These are phyloP conservation scores for Mucor piriformis DNA, from an alignment of 371 early-diverging fungal species.

Conservation along the genomic window DNA sequence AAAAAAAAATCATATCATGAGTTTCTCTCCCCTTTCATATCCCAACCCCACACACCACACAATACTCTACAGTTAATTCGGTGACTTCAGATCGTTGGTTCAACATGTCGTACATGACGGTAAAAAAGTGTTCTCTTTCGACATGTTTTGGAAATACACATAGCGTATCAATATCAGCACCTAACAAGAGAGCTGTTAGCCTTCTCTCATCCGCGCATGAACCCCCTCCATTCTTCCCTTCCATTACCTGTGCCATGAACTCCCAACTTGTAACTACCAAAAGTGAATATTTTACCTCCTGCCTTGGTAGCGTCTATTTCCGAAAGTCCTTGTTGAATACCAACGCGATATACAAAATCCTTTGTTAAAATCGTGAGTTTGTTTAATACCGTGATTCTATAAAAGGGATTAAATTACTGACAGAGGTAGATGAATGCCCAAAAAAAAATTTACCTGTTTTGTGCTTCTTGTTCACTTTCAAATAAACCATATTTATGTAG, in stretches of 20 bases:
- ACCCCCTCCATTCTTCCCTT: too few species aligned
- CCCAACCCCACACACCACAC: too few species aligned
- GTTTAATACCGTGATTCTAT: slow-evolving; percentile 85
- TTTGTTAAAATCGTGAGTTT: slow-evolving; percentile 86
- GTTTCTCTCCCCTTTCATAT: background rate
- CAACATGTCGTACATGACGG: slow-evolving; percentile 82
- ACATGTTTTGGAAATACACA: slow-evolving; percentile 96
- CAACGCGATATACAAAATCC: slow-evolving; percentile 85
- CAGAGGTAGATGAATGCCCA: background rate
- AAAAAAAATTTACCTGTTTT: slow-evolving; percentile 33
- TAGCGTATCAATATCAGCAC: slow-evolving; percentile 98
- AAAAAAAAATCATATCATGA: background rate
- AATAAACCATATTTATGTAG: slow-evolving; percentile 73
- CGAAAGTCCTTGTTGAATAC: slow-evolving; percentile 66
- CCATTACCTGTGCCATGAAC: slow-evolving; percentile 86
- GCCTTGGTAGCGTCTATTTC: slow-evolving; percentile 81
- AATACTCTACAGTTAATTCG: slow-evolving; percentile 72
- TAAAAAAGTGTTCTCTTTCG: slow-evolving; percentile 92
- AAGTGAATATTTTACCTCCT: slow-evolving; percentile 97
- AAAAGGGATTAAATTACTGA: background rate
- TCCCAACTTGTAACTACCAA: slow-evolving; percentile 98
- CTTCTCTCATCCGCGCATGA: too few species aligned
- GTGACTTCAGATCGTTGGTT: slow-evolving; percentile 78
- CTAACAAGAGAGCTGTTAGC: slow-evolving; percentile 33
- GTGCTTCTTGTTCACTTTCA: slow-evolving; percentile 74